Evolutionary conservation across 2,329 filamentous ascomycete genomes (phyloP), one percentile per base, ranked within the genome.

Genomic region (Rachicladosporium sp.): DNA sequence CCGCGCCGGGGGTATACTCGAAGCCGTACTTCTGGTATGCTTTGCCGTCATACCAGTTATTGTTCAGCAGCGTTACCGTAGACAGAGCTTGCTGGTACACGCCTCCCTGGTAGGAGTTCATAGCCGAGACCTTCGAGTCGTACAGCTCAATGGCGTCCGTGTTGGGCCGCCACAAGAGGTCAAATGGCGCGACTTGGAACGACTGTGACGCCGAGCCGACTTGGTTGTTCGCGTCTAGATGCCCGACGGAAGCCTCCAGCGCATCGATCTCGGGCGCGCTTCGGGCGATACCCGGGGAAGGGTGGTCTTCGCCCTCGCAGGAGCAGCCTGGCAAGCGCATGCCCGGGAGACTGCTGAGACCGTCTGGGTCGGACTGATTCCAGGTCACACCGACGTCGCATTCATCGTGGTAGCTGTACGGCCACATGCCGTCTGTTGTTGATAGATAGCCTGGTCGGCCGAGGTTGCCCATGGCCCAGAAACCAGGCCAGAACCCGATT

Each of bases 81-180:
- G 67, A 71, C 9, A 76, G 61, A 27, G 71, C 71, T 54, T 76
- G 69, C 48, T 76, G 71, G 44, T 60, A 74, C 2, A 69, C 68
- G 1, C 70, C 71, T 11, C 72, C 71, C 21, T 63, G 65, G 46
- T 72, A 76, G 2, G 58, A 56, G 44, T 76, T 76, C 42, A 70
- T 63, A 29, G 49, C 47, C 10, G 67, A 70, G 29, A 67, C 56
- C 4, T 61, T 57, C 44, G 67, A 64, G 46, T 72, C 62, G 1
- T 69, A 70, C 12, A 69, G 70, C 10, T 66, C 63, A 42, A 70
- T 63, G 47, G 65, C 74, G 6, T 72, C 57, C 45, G 68, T 68
- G 46, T 74, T 66, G 2, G 71, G 70, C 29, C 69, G 66, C 44
- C 65, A 73, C 49, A 61, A 70, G 51, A 62, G 51, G 43, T 70